Evolutionary conservation across 306 rosid species (phyloP).

Genomic region (Geum urbanum): DNA sequence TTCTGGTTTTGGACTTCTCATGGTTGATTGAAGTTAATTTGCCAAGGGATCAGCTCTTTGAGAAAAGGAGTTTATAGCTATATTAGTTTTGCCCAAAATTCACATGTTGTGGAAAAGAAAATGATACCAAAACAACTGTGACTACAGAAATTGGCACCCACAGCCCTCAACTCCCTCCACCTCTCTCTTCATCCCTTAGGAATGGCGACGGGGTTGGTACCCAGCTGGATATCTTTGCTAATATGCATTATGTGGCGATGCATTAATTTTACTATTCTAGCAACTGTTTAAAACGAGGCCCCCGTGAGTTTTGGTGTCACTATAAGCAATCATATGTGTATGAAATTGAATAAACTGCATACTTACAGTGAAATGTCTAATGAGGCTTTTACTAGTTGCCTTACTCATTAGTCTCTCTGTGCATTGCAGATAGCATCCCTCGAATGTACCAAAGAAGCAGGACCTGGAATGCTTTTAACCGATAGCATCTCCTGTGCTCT

Average conservation of each 20-base stretch:
- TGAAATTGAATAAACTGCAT: not conserved
- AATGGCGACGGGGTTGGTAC: not conserved
- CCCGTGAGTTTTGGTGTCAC: not conserved
- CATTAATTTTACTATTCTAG: not conserved
- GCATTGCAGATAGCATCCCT: conserved; percentile 50
- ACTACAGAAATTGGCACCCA: not conserved
- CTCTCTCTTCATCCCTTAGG: not conserved
- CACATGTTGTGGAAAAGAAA: not conserved
- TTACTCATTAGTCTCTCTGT: conserved; percentile 32
- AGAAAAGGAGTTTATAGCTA: not conserved
- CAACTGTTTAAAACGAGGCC: not conserved
- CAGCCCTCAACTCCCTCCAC: not conserved
- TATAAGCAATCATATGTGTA: not conserved
- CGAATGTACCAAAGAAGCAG: conserved; percentile 55
- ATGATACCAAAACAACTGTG: not conserved
- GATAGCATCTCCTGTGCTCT: conserved; percentile 43
- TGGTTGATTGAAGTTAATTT: not conserved
- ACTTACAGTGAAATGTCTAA: not conserved
- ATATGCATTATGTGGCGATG: not conserved
- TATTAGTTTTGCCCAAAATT: not conserved
- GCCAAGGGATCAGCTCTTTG: not conserved
- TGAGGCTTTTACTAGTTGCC: conserved; percentile 8
- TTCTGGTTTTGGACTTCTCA: not conserved
- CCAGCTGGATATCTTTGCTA: not conserved
- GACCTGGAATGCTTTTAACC: conserved; percentile 41